phyloP scores from a whole-genome alignment of 2,329 filamentous ascomycete genomes.

The Epichloe aotearoae region DNA sequence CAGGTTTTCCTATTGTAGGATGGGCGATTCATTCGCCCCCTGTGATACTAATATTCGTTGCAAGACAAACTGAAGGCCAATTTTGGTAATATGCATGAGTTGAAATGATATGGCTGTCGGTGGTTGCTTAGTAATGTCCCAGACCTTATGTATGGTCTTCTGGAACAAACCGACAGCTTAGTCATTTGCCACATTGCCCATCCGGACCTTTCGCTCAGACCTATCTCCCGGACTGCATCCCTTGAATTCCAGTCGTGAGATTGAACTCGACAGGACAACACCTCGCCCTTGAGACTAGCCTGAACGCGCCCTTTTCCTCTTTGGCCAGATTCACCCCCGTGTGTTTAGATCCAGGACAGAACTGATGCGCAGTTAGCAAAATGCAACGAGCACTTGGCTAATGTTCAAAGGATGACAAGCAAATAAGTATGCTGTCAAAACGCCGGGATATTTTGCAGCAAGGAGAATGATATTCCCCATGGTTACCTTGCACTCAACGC shows the following conservation, averaged over 20 bases:
- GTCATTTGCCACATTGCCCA: no score
- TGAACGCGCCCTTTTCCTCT: background rate
- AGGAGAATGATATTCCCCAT: background rate
- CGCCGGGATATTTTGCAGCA: background rate
- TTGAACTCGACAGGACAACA: background rate
- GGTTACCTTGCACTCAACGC: background rate
- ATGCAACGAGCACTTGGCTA: background rate
- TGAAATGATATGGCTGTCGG: no score
- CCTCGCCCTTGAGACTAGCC: background rate
- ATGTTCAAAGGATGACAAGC: background rate
- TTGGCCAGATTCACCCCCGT: background rate
- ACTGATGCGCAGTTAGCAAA: background rate
- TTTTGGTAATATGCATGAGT: no score
- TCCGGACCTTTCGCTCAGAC: no score
- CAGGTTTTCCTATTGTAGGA: no score
- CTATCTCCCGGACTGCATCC: background rate
- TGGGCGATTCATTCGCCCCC: accelerated
- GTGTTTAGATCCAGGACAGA: background rate
- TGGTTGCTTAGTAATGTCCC: no score
- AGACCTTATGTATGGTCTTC: no score
- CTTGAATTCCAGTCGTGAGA: constrained; percentile 6
- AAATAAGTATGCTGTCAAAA: background rate
- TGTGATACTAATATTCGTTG: no score
- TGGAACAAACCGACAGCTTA: no score
- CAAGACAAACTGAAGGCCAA: no score